These are phyloP conservation scores for Luzula sylvatica DNA, from an alignment of 176 grass and related monocot genomes.

Conservation along the genomic window DNA sequence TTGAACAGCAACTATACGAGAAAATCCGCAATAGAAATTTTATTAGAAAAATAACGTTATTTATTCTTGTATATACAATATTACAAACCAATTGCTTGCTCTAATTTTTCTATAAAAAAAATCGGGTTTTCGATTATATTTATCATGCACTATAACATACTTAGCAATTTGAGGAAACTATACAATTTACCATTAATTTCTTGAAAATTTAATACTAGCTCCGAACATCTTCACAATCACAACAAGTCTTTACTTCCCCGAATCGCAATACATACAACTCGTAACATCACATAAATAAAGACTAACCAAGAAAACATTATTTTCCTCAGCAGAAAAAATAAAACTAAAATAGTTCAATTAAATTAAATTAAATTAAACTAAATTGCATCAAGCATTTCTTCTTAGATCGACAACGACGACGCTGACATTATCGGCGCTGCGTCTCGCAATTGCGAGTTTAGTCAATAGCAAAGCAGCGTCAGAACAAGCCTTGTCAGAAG, in stretches of 20 bases:
- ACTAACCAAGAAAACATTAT: background rate
- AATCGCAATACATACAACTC: background rate
- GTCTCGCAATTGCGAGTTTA: constrained; percentile 83
- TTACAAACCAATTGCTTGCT: too few relatives aligned
- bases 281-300: constrained; percentile 3
- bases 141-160: too few relatives aligned
- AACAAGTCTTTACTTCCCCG: background rate
- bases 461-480: constrained; percentile 84
- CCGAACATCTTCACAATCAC: background rate
- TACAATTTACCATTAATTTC: too few relatives aligned
- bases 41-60: too few relatives aligned
- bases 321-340: background rate
- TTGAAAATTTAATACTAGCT: background rate
- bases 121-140: too few relatives aligned
- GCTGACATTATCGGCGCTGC: constrained; percentile 73
- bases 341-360: background rate
- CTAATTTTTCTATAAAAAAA: too few relatives aligned
- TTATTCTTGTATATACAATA: too few relatives aligned
- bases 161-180: too few relatives aligned
- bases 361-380: background rate
- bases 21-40: too few relatives aligned
- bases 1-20: too few relatives aligned
- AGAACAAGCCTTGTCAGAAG: constrained; percentile 56
- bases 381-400: constrained; percentile 17
- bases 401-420: constrained; percentile 84